Conservation (phyloP, 495 filamentous ascomycete species). For the Pseudevernia furfuracea region DNA sequence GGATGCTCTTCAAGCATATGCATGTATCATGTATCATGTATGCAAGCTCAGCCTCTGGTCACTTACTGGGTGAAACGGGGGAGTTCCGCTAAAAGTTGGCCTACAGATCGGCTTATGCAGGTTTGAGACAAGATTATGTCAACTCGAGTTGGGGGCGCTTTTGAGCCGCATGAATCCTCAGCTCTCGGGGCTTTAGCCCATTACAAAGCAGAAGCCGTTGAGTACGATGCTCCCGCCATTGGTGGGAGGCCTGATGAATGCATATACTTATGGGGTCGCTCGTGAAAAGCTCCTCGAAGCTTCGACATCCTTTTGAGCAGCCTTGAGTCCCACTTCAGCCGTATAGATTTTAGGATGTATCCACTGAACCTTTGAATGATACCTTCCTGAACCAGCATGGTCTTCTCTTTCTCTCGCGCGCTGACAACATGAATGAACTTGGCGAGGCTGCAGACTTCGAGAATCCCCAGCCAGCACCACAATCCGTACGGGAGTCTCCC, state of each 20-base stretch:
- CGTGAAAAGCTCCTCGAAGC: slow-evolving; percentile 1
- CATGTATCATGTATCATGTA: too few relatives aligned
- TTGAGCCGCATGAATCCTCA: slow-evolving; percentile 14
- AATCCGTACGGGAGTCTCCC: slow-evolving; percentile 8
- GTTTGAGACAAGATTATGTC: neutral
- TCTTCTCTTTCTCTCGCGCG: neutral
- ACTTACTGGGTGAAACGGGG: neutral
- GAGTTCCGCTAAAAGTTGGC: neutral
- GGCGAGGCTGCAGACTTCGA: slow-evolving; percentile 6
- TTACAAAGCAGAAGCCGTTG: neutral
- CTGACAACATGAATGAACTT: slow-evolving; percentile 6
- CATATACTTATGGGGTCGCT: neutral
- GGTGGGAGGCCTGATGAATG: neutral
- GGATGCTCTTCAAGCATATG: too few relatives aligned
- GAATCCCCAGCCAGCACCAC: slow-evolving; percentile 3
- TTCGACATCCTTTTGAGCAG: neutral
- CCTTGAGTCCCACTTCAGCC: neutral
- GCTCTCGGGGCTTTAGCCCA: slow-evolving; percentile 8
- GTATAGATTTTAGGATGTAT: neutral
- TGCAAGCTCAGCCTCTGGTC: too few relatives aligned
- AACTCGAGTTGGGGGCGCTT: neutral
- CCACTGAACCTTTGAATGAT: neutral
- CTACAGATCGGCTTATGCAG: slow-evolving; percentile 10
- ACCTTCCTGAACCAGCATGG: neutral
- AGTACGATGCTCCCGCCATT: neutral